phyloP scores from a whole-genome alignment of 1,284 basidiomycete species.

The Uromyces viciae-fabae region DNA sequence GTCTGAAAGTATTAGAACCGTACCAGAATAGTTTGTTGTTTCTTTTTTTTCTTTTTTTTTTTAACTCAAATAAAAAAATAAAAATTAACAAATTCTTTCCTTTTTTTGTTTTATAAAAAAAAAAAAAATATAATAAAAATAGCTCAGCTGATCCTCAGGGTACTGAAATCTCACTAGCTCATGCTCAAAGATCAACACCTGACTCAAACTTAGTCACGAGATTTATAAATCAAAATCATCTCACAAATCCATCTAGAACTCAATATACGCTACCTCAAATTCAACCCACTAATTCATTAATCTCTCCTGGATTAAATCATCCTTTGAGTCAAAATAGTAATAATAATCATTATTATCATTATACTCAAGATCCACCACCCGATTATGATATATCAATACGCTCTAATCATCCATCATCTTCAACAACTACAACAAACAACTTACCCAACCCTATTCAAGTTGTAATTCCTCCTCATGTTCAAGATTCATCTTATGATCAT shows the following conservation, averaged over 20 bases:
- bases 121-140: too few species aligned
- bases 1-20: slow-evolving; percentile 27
- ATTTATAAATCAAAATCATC: too few species aligned
- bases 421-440: too few species aligned
- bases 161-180: slow-evolving; percentile 1
- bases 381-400: neutral
- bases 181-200: neutral
- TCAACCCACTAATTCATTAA: too few species aligned
- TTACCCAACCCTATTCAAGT: too few species aligned
- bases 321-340: neutral
- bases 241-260: too few species aligned
- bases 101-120: too few species aligned
- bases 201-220: slow-evolving; percentile 7
- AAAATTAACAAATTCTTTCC: neutral
- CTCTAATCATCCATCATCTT: too few species aligned
- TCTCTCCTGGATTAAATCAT: too few species aligned
- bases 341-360: neutral
- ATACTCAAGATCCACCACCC: neutral
- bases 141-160: slow-evolving; percentile 14
- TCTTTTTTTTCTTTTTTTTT: neutral
- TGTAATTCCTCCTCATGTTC: too few species aligned
- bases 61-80: neutral
- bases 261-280: too few species aligned
- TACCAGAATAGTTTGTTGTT: slow-evolving; percentile 29
- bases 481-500: too few species aligned